Conservation (phyloP, 2,329 filamentous ascomycete species). For the Fusarium dlaminii region DNA sequence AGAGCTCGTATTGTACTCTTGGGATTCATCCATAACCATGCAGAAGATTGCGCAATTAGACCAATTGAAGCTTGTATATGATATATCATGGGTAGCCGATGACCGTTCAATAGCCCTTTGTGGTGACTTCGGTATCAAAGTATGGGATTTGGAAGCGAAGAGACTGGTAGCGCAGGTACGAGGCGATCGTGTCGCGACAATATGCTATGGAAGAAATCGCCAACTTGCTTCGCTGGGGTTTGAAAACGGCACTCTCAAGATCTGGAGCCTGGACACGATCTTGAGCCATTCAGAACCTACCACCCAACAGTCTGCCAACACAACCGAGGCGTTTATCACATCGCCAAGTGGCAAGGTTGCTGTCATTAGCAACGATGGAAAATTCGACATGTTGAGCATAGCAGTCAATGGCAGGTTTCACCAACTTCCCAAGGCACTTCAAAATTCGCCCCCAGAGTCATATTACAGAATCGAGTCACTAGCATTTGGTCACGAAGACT, state of each 20-base stretch:
- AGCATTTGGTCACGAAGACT: rapidly evolving
- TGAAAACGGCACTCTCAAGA: rapidly evolving
- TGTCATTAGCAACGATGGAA: rapidly evolving
- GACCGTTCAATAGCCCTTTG: rapidly evolving
- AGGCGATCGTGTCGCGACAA: rapidly evolving
- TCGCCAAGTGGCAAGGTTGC: neutral
- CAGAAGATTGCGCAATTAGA: rapidly evolving
- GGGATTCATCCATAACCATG: rapidly evolving
- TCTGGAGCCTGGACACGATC: neutral
- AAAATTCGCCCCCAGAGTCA: rapidly evolving
- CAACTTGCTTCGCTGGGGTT: rapidly evolving
- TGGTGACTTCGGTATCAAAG: rapidly evolving
- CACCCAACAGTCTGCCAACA: rapidly evolving
- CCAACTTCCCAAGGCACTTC: neutral
- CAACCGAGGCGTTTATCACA: rapidly evolving
- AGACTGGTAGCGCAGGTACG: rapidly evolving
- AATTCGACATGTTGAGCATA: rapidly evolving
- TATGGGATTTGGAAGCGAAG: neutral
- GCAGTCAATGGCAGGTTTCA: neutral
- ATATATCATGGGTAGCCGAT: rapidly evolving
- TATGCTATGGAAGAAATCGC: neutral
- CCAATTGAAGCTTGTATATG: rapidly evolving
- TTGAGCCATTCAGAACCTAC: neutral
- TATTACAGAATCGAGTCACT: rapidly evolving
- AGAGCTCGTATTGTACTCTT: rapidly evolving